Evolutionary conservation across 1,284 basidiomycete species (phyloP).

Genomic region (Boletus smithii): DNA sequence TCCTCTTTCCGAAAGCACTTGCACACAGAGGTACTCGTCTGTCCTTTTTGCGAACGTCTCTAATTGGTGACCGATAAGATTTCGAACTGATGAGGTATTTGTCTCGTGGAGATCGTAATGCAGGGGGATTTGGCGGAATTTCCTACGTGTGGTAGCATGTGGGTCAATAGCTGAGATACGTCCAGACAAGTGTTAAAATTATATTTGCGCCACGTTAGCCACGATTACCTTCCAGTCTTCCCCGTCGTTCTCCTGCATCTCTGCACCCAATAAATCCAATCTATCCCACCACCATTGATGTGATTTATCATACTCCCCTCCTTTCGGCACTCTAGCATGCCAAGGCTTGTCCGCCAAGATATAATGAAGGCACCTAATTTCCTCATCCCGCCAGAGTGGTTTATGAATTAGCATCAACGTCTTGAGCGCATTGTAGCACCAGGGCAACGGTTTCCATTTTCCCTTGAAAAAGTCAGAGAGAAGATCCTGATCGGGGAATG

Average conservation of each 20-base stretch:
- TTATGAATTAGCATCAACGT: constrained; percentile 69
- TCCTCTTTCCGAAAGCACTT: constrained; percentile 74
- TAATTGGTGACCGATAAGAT: constrained; percentile 47
- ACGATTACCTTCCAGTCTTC: constrained; percentile 53
- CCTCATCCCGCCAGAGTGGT: constrained; percentile 72
- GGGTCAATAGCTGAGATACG: too few relatives aligned
- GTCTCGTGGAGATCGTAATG: constrained; percentile 78
- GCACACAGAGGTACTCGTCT: constrained; percentile 75
- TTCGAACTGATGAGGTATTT: constrained; percentile 87
- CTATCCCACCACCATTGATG: constrained; percentile 79
- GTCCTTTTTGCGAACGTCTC: not conserved
- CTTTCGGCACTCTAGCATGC: constrained; percentile 43
- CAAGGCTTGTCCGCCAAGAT: constrained; percentile 78
- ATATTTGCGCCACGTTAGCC: constrained; percentile 42
- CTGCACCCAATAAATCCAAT: constrained; percentile 49
- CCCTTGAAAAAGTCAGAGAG: constrained; percentile 78
- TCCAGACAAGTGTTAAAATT: too few relatives aligned
- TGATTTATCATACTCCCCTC: constrained; percentile 45
- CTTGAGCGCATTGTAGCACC: constrained; percentile 86
- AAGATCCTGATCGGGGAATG: constrained; percentile 92
- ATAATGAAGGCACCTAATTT: constrained; percentile 74
- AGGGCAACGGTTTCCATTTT: constrained; percentile 71
- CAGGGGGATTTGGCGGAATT: not conserved
- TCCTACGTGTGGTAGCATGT: too few relatives aligned
- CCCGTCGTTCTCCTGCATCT: constrained; percentile 45